Base-by-base conservation (phyloP, 2,329 filamentous ascomycete species). In the Monosporascus sp. region DNA sequence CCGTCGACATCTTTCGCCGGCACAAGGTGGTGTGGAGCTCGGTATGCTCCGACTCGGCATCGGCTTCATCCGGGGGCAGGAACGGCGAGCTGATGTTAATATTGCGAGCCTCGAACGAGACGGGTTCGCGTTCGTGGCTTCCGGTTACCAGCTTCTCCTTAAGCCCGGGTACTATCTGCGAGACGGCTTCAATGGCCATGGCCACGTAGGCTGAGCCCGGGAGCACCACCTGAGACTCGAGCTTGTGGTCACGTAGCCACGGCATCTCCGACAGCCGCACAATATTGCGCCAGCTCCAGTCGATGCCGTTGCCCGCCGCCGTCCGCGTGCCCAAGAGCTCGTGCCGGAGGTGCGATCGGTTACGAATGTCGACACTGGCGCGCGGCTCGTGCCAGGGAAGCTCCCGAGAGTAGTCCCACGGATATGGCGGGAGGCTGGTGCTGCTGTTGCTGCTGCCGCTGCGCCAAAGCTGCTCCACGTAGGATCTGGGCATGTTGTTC, bases 11-110 rank as follows among this genome's bases (percentile, higher is more conserved):
- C 43, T 54, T 56, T 4, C 50, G 53, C 11, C 1, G 43, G 1
- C 20, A 49, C 41, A 59, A 44, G 7, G 45, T 54, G 3, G 58
- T 60, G 26, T 58, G 57, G 14, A 59, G 43, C 37, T 59, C 57
- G 1, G 40, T n/a, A 2, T 51, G 14, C 2, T 54, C 27, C 20
- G 17, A 22, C 16, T 20, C 20, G 2, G 37, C 16, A 11, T 48
- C 45, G 16, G 26, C 40, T 9, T 52, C 56, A 3, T 51, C 40
- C 17, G 19, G 22, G 3, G 50, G 16, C n/a, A 19, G 17, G 3
- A 52, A 19, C 7, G 51, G 37, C 4, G 37, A n/a, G 24, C 37
- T 49, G 1, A 52, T 49, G 26, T 49, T 49, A 2, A 49, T 37
- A 7, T 52, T 49, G 1, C n/a, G 46, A 7, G 17, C 20, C 31